Conservation (phyloP, 257 asterid species). For the Solanum phureja region DNA sequence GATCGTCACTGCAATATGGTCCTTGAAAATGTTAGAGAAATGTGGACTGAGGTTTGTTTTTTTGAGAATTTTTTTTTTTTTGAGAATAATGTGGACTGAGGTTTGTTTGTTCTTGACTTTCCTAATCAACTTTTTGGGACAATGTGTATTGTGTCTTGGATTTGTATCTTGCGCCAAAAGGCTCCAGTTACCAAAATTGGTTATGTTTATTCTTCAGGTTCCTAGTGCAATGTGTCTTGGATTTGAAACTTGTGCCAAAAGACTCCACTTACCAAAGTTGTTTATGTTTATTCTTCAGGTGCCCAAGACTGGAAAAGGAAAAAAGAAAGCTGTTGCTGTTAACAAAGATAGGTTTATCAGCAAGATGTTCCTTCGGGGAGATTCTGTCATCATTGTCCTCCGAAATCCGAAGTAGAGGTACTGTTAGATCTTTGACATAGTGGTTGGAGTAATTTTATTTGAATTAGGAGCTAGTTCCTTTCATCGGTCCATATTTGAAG, state of each 20-base stretch:
- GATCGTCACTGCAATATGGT: constrained; percentile 96
- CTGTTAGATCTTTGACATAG: neutral
- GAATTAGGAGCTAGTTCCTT: neutral
- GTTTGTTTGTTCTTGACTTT: constrained; percentile 10
- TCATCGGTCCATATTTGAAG: neutral
- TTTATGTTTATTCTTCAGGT: constrained; percentile 20
- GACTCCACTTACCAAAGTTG: neutral
- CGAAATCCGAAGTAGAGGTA: constrained; percentile 72
- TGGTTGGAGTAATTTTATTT: neutral
- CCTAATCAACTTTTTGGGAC: neutral
- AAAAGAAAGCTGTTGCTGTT: constrained; percentile 83
- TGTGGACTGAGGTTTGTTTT: constrained; percentile 64
- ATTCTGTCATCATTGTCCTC: constrained; percentile 84
- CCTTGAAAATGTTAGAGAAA: constrained; percentile 78
- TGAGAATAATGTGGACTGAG: constrained; percentile 54
- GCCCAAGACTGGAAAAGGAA: constrained; percentile 82
- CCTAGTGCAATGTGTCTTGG: constrained; percentile 14
- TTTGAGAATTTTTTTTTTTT: too few relatives aligned
- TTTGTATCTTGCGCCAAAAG: neutral
- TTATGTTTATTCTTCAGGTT: constrained; percentile 19
- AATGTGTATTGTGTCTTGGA: neutral
- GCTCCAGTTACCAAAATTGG: neutral
- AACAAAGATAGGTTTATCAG: constrained; percentile 81
- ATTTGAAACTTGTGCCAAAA: neutral
- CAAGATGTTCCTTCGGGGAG: constrained; percentile 92